A percentile compares a stretch with the other conserved stretches of the same genome.
phyloP scores from a whole-genome alignment of 805 yeast genomes.

The Schwanniomyces occidentalis region DNA sequence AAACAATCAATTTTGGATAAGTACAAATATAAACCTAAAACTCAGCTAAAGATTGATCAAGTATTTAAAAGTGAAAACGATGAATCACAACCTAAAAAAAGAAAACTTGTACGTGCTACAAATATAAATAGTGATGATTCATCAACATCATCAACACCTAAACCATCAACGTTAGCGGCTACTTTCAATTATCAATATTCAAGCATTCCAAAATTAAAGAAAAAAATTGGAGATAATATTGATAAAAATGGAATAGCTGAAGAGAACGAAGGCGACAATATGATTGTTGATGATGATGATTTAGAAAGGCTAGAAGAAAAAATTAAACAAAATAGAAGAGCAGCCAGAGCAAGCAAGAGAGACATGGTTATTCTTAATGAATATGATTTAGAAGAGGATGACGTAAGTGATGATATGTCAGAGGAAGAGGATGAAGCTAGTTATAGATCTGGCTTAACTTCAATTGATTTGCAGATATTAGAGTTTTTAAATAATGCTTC shows the following conservation, averaged over 20 bases:
- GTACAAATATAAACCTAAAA: constrained; percentile 33
- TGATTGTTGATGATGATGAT: constrained; percentile 29
- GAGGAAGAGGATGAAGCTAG: constrained; percentile 41
- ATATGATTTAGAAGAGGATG: constrained; percentile 42
- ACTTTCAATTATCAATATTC: constrained; percentile 8
- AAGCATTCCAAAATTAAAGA: constrained; percentile 9
- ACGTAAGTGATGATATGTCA: constrained; percentile 49
- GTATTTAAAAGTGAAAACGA: constrained; percentile 10
- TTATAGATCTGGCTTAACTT: constrained; percentile 37
- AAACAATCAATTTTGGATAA: constrained; percentile 45
- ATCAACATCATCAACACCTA: constrained; percentile 6
- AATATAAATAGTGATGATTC: constrained; percentile 15
- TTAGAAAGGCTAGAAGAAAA: constrained; percentile 41
- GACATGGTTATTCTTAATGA: constrained; percentile 37
- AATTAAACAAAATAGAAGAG: constrained; percentile 33
- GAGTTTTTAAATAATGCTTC: constrained; percentile 80
- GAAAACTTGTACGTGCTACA: constrained; percentile 39
- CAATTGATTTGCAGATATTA: constrained; percentile 66
- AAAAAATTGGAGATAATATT: constrained; percentile 9
- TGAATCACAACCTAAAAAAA: constrained; percentile 22
- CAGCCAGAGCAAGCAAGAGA: constrained; percentile 14
- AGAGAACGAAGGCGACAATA: constrained; percentile 12
- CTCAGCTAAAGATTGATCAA: constrained; percentile 32
- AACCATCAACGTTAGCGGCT: constrained; percentile 9
- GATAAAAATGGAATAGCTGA: constrained; percentile 9